Base-by-base conservation (phyloP, 148 eudicot genomes). In the Cornus controversa region DNA sequence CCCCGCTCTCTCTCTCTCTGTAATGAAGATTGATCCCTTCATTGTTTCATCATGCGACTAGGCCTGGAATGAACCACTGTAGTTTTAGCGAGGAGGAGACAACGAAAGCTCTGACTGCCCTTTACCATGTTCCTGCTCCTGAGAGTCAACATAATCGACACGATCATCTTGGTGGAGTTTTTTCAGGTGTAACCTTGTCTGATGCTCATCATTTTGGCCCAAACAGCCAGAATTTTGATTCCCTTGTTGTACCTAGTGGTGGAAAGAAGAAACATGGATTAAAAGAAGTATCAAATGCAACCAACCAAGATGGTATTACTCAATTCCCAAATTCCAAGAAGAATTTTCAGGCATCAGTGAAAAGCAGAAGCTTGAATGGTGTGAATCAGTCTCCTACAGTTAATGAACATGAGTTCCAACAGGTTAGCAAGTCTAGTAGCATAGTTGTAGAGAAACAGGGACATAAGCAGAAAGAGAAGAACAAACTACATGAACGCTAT, bases 1-100 rank as follows among this genome's bases (percentile, higher is more conserved):
- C n/a, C n/a, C n/a, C n/a, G n/a, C n/a, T n/a, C n/a, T n/a, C n/a
- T n/a, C n/a, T n/a, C n/a, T n/a, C 9, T 37, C 8, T 40, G 45
- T 40, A 8, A 40, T 40, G 6, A 40, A 40, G 45, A 40, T 40
- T 37, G 73, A 71, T 76, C 57, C 25, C n/a, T 69, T 20, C 36
- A 29, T 31, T 71, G 37, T 18, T 75, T 54, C 25, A 36, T 42
- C 45, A 73, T 84, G 73, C 71, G 76, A 80, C 29, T 79, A 96
- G 99, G 90, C 97, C 96, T 85, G 96, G 89, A 76, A 83, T 87
- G 98, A 96, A 93, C 79, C 82, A 85, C 60, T 96, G 99, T 80
- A 82, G 86, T 72, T 62, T 90, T 70, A 87, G 93, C 36, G 92
- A 93, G 84, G 97, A 93, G 77, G 93, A 87, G 82, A 83, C 94